Percentiles rank a stretch among this genome's conserved stretches.
Evolutionary conservation across 2,329 filamentous ascomycete species (phyloP).

Genomic region (Botryotinia narcissicola): DNA sequence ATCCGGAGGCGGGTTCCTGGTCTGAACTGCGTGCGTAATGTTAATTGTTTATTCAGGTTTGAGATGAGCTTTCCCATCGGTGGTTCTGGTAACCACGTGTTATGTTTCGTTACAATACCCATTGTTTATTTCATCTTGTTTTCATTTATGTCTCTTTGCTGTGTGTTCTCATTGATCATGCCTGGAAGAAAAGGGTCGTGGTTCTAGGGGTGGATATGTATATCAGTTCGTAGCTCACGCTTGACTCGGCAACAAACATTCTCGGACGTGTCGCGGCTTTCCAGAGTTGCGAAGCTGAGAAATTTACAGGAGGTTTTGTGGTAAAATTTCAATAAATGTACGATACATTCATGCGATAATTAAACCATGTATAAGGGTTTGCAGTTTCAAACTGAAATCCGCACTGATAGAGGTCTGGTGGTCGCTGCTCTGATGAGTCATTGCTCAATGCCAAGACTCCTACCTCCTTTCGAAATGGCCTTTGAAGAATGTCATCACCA

Average conservation of each 20-base stretch:
- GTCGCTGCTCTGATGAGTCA: background rate
- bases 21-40: background rate
- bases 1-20: background rate
- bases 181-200: background rate
- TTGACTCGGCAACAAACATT: background rate
- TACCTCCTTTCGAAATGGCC: background rate
- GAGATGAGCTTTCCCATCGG: background rate
- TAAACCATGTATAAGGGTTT: too few relatives aligned
- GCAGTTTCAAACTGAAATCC: background rate
- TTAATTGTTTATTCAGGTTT: background rate
- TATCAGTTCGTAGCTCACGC: background rate
- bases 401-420: background rate
- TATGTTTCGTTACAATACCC: background rate
- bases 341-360: background rate
- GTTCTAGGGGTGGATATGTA: background rate
- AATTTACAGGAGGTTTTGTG: background rate
- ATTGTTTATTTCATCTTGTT: background rate
- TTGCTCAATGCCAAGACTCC: background rate
- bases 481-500: background rate
- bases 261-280: background rate
- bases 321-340: background rate
- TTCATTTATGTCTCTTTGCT: background rate
- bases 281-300: background rate
- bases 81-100: background rate
- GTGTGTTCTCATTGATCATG: background rate